Evolutionary conservation across 106 monocot species (phyloP).

Genomic region (Alisma plantagoaquatica): DNA sequence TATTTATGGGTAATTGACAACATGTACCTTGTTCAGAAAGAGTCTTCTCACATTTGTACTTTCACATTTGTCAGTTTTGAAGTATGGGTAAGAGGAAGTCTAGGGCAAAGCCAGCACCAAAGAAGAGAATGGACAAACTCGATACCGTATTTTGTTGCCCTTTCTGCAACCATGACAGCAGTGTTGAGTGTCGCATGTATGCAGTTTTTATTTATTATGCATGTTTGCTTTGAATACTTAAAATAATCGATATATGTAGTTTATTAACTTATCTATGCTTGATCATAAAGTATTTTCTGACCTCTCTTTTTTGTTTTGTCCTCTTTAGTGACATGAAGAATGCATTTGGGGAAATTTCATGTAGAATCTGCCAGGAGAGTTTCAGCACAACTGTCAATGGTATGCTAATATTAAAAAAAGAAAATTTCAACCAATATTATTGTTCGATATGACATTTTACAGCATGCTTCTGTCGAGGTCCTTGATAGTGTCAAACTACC

Average conservation of each 20-base stretch:
- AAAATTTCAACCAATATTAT: too few relatives aligned
- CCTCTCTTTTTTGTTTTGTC: too few relatives aligned
- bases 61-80: too few relatives aligned
- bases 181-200: constrained; percentile 93
- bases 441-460: too few relatives aligned
- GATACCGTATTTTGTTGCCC: constrained; percentile 86
- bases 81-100: constrained; percentile 92
- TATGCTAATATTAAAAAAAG: constrained; percentile 9
- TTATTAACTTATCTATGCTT: neutral
- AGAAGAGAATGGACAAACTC: constrained; percentile 90
- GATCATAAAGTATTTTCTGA: neutral
- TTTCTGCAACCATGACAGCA: constrained; percentile 93
- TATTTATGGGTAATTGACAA: neutral
- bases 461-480: too few relatives aligned
- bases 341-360: constrained; percentile 76
- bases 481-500: too few relatives aligned
- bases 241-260: neutral
- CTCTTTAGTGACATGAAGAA: constrained; percentile 91
- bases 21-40: too few relatives aligned
- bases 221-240: neutral
- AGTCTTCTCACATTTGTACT: too few relatives aligned
- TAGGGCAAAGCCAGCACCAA: constrained; percentile 76
- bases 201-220: neutral
- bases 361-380: constrained; percentile 81
- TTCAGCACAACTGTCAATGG: constrained; percentile 73